phyloP scores from a whole-genome alignment of 2,329 filamentous ascomycete genomes.

The Pseudogymnoascus sp. region DNA sequence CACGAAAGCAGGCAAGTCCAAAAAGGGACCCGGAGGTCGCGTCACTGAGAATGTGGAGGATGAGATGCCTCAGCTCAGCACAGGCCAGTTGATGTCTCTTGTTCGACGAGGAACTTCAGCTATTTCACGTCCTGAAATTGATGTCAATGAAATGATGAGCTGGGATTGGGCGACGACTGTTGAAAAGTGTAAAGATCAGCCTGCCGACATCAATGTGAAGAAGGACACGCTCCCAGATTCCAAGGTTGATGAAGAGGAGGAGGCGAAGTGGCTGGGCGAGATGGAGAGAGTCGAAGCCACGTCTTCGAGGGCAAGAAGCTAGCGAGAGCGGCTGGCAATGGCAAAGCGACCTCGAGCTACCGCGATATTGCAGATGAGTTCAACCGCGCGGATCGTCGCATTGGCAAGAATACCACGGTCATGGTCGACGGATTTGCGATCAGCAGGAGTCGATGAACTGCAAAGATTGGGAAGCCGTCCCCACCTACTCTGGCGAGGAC shows the following conservation, averaged over 20 bases:
- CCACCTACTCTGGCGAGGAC: constrained; percentile 50
- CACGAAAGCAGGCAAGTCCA: constrained; percentile 27
- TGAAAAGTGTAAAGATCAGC: constrained; percentile 46
- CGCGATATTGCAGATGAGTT: constrained; percentile 33
- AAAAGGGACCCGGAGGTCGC: constrained; percentile 23
- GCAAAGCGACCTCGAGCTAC: constrained; percentile 23
- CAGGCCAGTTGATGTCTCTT: constrained; percentile 46
- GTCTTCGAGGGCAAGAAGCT: constrained; percentile 51
- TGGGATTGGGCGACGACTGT: constrained; percentile 50
- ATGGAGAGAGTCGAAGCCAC: constrained; percentile 52
- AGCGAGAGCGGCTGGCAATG: constrained; percentile 29
- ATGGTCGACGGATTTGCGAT: constrained; percentile 50
- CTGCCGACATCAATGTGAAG: constrained; percentile 35
- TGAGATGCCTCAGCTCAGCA: constrained; percentile 45
- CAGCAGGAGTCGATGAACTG: constrained; percentile 47
- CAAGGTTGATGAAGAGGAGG: constrained; percentile 39
- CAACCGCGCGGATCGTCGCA: constrained; percentile 41
- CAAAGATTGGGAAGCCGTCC: constrained; percentile 50
- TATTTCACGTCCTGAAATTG: constrained; percentile 44
- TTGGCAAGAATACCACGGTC: constrained; percentile 52
- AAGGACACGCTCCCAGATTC: constrained; percentile 27
- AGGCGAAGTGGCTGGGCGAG: constrained; percentile 48
- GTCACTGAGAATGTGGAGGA: constrained; percentile 29
- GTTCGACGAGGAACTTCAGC: constrained; percentile 49
- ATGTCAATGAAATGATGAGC: constrained; percentile 49